Percentiles rank a stretch among this genome's conserved stretches.
These are phyloP conservation scores for Blastobotrys persicus DNA, from an alignment of 1,139 yeast species.

Conservation along the genomic window DNA sequence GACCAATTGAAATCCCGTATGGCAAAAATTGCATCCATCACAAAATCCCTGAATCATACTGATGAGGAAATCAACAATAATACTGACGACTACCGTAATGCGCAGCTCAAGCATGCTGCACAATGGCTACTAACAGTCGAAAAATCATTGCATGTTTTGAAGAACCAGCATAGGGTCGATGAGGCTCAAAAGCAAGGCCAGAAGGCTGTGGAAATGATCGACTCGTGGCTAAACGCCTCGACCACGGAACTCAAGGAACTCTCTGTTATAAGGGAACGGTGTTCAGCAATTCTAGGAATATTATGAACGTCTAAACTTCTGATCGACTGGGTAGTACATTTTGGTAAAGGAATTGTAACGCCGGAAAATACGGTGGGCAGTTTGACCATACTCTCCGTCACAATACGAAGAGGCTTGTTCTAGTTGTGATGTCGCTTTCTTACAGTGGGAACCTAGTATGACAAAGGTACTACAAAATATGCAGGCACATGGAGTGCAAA, in stretches of 20 bases:
- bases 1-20: conserved; percentile 16
- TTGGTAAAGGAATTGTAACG: too few species aligned
- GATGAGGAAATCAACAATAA: not conserved
- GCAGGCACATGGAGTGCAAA: too few species aligned
- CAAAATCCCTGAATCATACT: not conserved
- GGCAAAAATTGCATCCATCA: conserved; percentile 13
- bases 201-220: conserved; percentile 23
- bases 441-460: too few species aligned
- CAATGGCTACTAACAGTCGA: conserved; percentile 20
- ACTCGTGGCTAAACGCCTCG: conserved; percentile 16
- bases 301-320: too few species aligned
- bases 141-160: conserved; percentile 13
- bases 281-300: conserved; percentile 13
- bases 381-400: too few species aligned
- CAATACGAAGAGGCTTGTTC: too few species aligned
- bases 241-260: conserved; percentile 14
- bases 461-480: too few species aligned
- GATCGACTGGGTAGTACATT: too few species aligned
- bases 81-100: conserved; percentile 6
- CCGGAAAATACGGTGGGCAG: too few species aligned
- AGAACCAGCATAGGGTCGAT: conserved; percentile 17
- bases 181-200: conserved; percentile 23
- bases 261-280: conserved; percentile 15
- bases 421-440: too few species aligned
- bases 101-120: conserved; percentile 18